A percentile compares a stretch with the other conserved stretches of the same genome.
These are phyloP conservation scores for Senecio squalidus DNA, from an alignment of 140 eudicot genomes.

Conservation along the genomic window DNA sequence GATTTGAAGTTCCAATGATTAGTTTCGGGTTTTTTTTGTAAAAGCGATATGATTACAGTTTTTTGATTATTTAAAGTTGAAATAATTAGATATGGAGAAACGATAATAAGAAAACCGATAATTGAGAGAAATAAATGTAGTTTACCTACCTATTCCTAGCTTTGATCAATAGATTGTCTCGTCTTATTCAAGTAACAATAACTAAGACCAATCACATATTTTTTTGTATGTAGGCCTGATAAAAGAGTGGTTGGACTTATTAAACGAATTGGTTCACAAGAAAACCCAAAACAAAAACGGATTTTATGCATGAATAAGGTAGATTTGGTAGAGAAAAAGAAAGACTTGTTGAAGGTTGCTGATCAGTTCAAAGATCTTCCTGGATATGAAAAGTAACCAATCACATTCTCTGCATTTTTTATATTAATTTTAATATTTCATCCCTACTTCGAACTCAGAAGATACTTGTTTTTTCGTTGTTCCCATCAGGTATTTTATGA, in stretches of 20 bases:
- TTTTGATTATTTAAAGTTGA: background rate
- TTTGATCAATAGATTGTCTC: background rate
- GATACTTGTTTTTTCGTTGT: no score
- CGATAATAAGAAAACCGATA: background rate
- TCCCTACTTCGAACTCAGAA: no score
- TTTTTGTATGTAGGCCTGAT: constrained; percentile 51
- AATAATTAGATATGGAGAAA: background rate
- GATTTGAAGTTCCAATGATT: background rate
- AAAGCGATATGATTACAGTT: background rate
- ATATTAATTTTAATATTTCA: no score
- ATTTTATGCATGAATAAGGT: constrained; percentile 85
- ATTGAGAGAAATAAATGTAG: constrained; percentile 5
- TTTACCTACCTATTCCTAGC: background rate
- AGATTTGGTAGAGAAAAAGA: constrained; percentile 85
- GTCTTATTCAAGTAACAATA: background rate
- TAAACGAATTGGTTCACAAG: constrained; percentile 71
- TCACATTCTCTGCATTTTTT: no score
- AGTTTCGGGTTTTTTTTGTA: background rate
- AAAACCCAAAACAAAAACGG: constrained; percentile 67
- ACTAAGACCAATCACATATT: background rate
- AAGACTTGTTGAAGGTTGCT: constrained; percentile 71
- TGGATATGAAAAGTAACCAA: constrained; percentile 87
- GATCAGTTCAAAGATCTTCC: constrained; percentile 74
- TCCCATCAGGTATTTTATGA: constrained; percentile 62
- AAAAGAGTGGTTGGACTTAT: constrained; percentile 76